phyloP scores from a whole-genome alignment of 495 filamentous ascomycete genomes.

The Saxophila tyrrhenica region DNA sequence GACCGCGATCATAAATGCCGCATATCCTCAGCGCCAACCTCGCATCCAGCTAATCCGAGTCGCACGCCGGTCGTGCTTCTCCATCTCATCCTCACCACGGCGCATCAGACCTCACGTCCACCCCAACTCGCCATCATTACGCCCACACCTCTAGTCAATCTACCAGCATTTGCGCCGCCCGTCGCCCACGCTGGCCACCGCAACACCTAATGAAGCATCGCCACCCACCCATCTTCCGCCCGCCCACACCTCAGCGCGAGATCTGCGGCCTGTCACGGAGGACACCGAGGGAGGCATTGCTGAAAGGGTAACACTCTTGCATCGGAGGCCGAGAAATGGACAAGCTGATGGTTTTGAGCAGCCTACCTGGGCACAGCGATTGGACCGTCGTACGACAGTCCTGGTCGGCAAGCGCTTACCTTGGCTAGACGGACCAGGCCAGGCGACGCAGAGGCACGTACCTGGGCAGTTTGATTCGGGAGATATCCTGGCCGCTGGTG shows the following conservation, averaged over 20 bases:
- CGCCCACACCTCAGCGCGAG: neutral
- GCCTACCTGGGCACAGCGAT: neutral
- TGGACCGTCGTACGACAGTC: neutral
- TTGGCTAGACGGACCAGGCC: conserved; percentile 10
- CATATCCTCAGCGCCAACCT: neutral
- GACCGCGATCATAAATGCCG: neutral
- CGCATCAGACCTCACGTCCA: neutral
- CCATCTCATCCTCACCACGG: neutral
- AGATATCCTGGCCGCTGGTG: conserved; percentile 1
- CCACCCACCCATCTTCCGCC: neutral
- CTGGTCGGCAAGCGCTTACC: conserved; percentile 16
- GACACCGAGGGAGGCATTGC: neutral
- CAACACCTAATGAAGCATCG: conserved; percentile 1
- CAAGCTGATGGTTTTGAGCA: neutral
- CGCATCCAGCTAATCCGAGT: neutral
- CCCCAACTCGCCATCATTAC: neutral
- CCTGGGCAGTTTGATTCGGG: conserved; percentile 5
- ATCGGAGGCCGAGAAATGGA: neutral
- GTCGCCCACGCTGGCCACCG: neutral
- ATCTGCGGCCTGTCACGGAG: neutral
- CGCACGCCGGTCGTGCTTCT: neutral
- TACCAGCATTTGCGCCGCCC: neutral
- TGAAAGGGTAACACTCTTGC: neutral
- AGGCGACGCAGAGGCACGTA: neutral
- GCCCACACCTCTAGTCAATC: neutral